These are phyloP conservation scores for Mycena floridula DNA, from an alignment of 768 basidiomycete species.

Conservation along the genomic window DNA sequence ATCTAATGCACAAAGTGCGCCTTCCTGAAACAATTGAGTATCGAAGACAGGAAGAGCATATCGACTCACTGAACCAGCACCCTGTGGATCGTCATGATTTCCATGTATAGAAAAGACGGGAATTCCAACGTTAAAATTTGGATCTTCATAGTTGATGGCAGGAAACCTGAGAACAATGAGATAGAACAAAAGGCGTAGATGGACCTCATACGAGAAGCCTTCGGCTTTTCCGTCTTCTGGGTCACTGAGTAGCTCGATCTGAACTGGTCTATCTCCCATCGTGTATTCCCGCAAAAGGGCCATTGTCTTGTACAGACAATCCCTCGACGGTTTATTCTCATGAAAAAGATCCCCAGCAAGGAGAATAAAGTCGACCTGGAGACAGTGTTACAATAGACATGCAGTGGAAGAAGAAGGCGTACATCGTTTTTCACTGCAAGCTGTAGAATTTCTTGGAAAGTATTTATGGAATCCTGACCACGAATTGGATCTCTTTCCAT, in stretches of 20 bases:
- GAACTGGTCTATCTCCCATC: constrained; percentile 81
- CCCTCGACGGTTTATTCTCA: constrained; percentile 92
- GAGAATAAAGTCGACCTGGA: constrained; percentile 90
- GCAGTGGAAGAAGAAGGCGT: constrained; percentile 21
- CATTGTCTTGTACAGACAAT: constrained; percentile 83
- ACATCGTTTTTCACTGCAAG: constrained; percentile 86
- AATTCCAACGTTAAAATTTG: constrained; percentile 91
- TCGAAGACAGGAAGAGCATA: background rate
- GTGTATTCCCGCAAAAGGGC: constrained; percentile 89
- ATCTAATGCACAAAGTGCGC: constrained; percentile 92
- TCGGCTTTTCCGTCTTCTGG: constrained; percentile 85
- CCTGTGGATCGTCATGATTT: constrained; percentile 99
- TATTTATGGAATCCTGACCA: constrained; percentile 92
- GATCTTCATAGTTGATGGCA: constrained; percentile 94
- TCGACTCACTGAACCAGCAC: constrained; percentile 74
- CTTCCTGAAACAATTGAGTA: constrained; percentile 32
- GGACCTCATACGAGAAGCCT: constrained; percentile 66
- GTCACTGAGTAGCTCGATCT: constrained; percentile 88
- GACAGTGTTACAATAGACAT: constrained; percentile 3
- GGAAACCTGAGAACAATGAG: constrained; percentile 61
- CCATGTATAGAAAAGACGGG: constrained; percentile 99
- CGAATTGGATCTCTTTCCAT: constrained; percentile 91
- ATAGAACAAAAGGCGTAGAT: background rate
- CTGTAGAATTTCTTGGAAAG: constrained; percentile 90
- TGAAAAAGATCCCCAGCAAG: constrained; percentile 97